Percentiles rank a stretch among this genome's conserved stretches.
phyloP scores from a whole-genome alignment of 2,329 filamentous ascomycete species.

The Endoconidiophora polonica region DNA sequence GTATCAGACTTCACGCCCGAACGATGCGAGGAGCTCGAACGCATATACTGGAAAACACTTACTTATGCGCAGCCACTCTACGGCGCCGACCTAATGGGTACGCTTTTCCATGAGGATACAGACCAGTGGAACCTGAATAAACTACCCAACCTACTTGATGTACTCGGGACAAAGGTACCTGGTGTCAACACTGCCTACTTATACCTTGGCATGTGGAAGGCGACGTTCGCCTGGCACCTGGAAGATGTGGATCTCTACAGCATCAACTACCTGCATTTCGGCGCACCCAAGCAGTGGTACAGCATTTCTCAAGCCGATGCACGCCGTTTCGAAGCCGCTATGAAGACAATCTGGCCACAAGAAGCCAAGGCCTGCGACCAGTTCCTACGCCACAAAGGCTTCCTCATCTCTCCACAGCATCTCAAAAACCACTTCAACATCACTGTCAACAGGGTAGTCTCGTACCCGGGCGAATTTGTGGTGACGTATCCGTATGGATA shows the following conservation, averaged over 20 bases:
- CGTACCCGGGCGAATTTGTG: conserved; percentile 93
- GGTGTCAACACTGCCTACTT: conserved; percentile 97
- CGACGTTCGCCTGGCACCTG: conserved; percentile 96
- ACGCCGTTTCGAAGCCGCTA: conserved; percentile 78
- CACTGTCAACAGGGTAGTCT: conserved; percentile 88
- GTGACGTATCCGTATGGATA: conserved; percentile 98
- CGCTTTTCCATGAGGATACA: conserved; percentile 74
- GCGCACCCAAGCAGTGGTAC: conserved; percentile 98
- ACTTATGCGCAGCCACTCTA: conserved; percentile 92
- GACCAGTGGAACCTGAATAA: conserved; percentile 89
- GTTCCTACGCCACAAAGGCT: conserved; percentile 93
- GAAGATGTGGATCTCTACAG: conserved; percentile 98
- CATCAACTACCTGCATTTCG: conserved; percentile 99
- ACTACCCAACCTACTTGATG: conserved; percentile 80
- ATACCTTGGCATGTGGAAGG: conserved; percentile 99
- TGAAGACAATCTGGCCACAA: conserved; percentile 87
- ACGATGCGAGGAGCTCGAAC: conserved; percentile 84
- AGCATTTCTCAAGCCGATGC: conserved; percentile 95
- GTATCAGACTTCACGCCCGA: conserved; percentile 79
- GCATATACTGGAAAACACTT: conserved; percentile 91
- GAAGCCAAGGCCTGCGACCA: conserved; percentile 94
- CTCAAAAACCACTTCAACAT: conserved; percentile 81
- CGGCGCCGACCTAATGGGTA: conserved; percentile 90
- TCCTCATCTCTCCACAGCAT: conserved; percentile 81
- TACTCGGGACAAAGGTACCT: conserved; percentile 85